Percentiles rank a stretch among this genome's conserved stretches.
Conservation (phyloP, 2,329 filamentous ascomycete species). For the Botryotinia calthae region DNA sequence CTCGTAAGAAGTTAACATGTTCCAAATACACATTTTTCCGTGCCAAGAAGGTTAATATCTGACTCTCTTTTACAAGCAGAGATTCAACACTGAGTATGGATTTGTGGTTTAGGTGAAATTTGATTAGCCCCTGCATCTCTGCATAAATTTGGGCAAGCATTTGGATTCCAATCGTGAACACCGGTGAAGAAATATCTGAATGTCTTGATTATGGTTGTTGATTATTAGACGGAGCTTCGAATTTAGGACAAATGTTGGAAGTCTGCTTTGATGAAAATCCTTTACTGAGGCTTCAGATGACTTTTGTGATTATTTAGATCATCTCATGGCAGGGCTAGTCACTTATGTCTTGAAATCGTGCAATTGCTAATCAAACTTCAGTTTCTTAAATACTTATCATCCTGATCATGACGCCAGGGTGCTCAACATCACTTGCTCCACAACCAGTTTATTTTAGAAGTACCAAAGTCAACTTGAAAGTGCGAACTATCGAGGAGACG, state of each 20-base stretch:
- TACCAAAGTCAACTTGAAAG: neutral
- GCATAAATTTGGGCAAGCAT: neutral
- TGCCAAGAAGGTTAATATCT: neutral
- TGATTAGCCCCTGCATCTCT: neutral
- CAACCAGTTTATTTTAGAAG: neutral
- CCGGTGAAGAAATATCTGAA: neutral
- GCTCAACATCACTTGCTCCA: neutral
- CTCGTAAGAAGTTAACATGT: rapidly evolving
- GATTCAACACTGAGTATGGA: neutral
- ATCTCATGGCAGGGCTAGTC: neutral
- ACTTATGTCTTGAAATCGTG: neutral
- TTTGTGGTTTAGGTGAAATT: neutral
- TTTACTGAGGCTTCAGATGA: no score
- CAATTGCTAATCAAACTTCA: neutral
- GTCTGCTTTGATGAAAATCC: no score
- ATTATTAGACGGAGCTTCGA: no score
- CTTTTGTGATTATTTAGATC: no score
- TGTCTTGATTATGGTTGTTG: no score
- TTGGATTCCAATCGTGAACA: rapidly evolving
- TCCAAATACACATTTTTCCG: neutral
- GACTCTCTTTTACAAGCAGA: neutral
- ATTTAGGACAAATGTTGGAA: no score
- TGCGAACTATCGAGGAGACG: neutral
- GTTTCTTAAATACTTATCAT: neutral
- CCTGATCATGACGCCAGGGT: neutral